Base-by-base conservation (phyloP, 169 alveolate genomes). In the Cryptosporidium canis region DNA sequence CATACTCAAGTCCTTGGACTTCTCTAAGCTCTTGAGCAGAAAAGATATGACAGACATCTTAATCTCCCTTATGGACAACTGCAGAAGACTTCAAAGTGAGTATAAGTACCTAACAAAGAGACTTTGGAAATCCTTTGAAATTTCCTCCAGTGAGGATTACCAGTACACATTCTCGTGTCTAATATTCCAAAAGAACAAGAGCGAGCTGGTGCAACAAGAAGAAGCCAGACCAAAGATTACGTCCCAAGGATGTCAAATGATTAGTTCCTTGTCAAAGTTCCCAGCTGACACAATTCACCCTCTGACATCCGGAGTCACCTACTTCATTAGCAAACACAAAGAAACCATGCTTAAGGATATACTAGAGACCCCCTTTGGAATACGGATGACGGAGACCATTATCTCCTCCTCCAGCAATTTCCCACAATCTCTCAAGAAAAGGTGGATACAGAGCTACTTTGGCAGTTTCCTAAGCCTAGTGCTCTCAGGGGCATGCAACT, bases 271-370 rank as follows among this genome's bases (percentile, higher is more conserved):
- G 16, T 58, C 72, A 56, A 55, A 77, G 51, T 77, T 77, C 18
- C 87, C 87, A 33, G 64, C 35, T 9, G 87, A 77, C 16, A 58
- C 87, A 39, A 77, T 77, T 37, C 87, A 77, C 31, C 87, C 87
- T 11, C 12, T 77, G 24, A 77, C 53, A 24, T 58, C 77, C 31
- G 87, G 87, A 8, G 61, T 77, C 31, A 77, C 87, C 8, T 77
- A 58, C 29, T 77, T 77, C 58, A 77, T 77, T 24, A 58, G 39
- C 14, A 35, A 77, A 35, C 55, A 41, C 31, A 77, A 77, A 39
- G 29, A 56, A 27, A 0, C 12, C 55, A 77, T 77, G 87, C 31
- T 56, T 4, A 43, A 63, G 16, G 72, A 58, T 41, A 37, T 77
- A n/a, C 29, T 55, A 7, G 72, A 58, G 21, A 35, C 45, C 12